A percentile compares a stretch with the other conserved stretches of the same genome.
Evolutionary conservation across 225 moss, liverwort and hornwort genomes (phyloP).

Genomic region (Pseudisothecium myosuroides): DNA sequence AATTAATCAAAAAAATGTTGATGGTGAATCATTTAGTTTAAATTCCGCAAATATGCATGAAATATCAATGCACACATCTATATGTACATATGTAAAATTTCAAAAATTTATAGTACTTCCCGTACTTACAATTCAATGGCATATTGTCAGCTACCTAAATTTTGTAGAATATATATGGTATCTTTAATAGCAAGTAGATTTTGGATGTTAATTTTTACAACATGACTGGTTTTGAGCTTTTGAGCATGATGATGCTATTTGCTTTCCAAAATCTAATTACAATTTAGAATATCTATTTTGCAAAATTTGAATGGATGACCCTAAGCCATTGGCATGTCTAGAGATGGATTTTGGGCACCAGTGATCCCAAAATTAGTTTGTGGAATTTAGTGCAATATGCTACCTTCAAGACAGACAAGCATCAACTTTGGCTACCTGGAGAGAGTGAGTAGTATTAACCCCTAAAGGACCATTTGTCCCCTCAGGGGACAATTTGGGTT

Average conservation of each 20-base stretch:
- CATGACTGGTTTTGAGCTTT: no score
- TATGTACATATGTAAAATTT: background rate
- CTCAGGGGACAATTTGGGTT: no score
- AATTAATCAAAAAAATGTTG: background rate
- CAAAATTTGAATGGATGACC: background rate
- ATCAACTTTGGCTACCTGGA: no score
- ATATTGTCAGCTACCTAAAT: fast-evolving
- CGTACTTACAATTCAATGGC: background rate
- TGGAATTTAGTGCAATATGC: no score
- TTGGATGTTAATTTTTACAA: background rate
- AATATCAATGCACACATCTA: background rate
- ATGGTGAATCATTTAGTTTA: background rate
- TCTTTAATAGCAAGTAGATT: background rate
- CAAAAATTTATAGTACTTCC: background rate
- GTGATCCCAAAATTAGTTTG: no score
- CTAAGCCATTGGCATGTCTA: no score
- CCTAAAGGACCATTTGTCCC: no score
- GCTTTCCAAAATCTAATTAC: background rate
- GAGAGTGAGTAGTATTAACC: no score
- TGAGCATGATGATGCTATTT: background rate
- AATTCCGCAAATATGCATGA: fast-evolving
- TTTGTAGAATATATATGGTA: background rate
- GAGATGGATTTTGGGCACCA: no score
- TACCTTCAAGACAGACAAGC: no score
- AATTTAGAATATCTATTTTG: background rate